These are phyloP conservation scores for Wickerhamiella australiensis DNA, from an alignment of 805 yeast genomes.

Conservation along the genomic window DNA sequence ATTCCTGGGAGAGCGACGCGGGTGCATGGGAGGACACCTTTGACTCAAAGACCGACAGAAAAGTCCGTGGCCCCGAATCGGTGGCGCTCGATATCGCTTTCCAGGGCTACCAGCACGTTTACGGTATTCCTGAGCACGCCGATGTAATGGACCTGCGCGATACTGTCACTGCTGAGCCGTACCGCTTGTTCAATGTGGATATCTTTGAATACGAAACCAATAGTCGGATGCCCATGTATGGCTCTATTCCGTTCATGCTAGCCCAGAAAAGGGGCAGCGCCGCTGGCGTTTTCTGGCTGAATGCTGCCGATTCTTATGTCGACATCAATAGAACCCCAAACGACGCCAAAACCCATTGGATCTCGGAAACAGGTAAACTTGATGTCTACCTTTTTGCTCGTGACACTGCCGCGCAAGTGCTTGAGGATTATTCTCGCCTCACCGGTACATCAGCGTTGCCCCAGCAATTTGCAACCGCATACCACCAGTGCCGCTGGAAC, in stretches of 20 bases:
- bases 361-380: constrained; percentile 76
- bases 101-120: constrained; percentile 48
- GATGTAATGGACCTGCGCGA: constrained; percentile 63
- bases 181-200: constrained; percentile 83
- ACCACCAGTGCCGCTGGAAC: constrained; percentile 97
- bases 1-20: constrained; percentile 48
- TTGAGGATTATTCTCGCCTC: constrained; percentile 48
- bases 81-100: constrained; percentile 69
- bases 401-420: constrained; percentile 42
- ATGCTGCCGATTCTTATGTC: constrained; percentile 83
- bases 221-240: constrained; percentile 85
- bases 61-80: constrained; percentile 69
- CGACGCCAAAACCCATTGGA: constrained; percentile 65
- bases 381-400: constrained; percentile 65
- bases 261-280: constrained; percentile 48
- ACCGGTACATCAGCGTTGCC: constrained; percentile 72
- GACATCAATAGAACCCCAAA: constrained; percentile 40
- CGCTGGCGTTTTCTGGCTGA: constrained; percentile 81
- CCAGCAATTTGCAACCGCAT: constrained; percentile 65
- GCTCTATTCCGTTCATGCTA: constrained; percentile 79
- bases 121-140: constrained; percentile 97
- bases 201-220: constrained; percentile 84
- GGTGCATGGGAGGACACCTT: constrained; percentile 64
- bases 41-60: constrained; percentile 50
- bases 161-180: constrained; percentile 49